Evolutionary conservation across 176 grass and related monocot genomes (phyloP).

Genomic region (Hordeum vulgare): DNA sequence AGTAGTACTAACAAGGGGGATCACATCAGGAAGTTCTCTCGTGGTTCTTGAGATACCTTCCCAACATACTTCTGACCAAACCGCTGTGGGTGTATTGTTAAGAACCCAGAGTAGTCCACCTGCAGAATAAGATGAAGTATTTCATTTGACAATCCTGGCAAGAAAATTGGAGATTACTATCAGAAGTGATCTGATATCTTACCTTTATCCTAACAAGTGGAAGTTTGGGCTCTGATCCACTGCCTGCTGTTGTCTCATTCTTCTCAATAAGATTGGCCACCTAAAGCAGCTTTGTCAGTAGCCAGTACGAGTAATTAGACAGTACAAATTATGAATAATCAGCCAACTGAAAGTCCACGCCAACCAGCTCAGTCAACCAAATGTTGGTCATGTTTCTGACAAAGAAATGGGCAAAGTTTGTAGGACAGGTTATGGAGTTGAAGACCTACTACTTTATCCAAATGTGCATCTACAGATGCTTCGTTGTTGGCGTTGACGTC

Average conservation of each 20-base stretch:
- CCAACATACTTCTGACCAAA: slow-evolving; percentile 84
- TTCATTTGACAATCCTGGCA: background rate
- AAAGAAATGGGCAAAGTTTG: background rate
- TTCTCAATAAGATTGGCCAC: slow-evolving; percentile 67
- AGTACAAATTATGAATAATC: background rate
- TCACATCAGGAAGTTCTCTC: background rate
- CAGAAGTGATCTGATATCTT: slow-evolving; percentile 18
- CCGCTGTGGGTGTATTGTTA: slow-evolving; percentile 53
- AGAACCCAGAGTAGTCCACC: slow-evolving; percentile 63
- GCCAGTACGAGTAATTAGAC: background rate
- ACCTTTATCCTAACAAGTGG: slow-evolving; percentile 86
- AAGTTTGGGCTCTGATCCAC: slow-evolving; percentile 45
- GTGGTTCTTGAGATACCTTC: slow-evolving; percentile 47
- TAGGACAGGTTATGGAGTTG: background rate
- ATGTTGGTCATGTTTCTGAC: background rate
- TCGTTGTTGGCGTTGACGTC: slow-evolving; percentile 56
- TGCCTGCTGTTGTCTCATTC: slow-evolving; percentile 26
- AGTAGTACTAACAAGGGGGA: background rate
- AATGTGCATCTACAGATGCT: slow-evolving; percentile 41
- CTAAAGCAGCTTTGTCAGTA: slow-evolving; percentile 33
- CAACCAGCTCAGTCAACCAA: background rate
- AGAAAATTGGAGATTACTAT: background rate
- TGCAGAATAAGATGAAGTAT: slow-evolving; percentile 13
- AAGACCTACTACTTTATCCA: slow-evolving; percentile 69
- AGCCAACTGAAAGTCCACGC: background rate